A percentile compares a stretch with the other conserved stretches of the same genome.
Evolutionary conservation across 768 basidiomycete species (phyloP).

Genomic region (Lactifluus hygrophoroides): DNA sequence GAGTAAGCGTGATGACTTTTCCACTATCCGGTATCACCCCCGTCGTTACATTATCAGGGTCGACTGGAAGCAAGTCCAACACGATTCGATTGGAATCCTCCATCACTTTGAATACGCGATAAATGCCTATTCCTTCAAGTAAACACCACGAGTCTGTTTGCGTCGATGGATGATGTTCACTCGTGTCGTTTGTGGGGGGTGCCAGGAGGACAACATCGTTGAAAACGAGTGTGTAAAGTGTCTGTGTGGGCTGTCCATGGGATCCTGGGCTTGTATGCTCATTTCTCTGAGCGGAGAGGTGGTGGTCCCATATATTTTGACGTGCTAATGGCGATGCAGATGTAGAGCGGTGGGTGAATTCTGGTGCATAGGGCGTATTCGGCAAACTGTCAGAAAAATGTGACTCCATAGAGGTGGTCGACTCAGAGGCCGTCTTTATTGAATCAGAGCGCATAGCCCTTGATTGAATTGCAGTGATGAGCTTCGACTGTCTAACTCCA

Average conservation of each 20-base stretch:
- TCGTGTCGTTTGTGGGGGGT: slow-evolving; percentile 23
- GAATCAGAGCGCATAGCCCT: slow-evolving; percentile 17
- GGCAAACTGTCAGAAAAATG: slow-evolving; percentile 3
- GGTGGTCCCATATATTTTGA: slow-evolving; percentile 8
- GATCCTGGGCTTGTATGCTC: not conserved
- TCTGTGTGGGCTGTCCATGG: slow-evolving; percentile 1
- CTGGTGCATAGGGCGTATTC: not conserved
- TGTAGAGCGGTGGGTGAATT: not conserved
- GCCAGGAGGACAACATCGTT: slow-evolving; percentile 63
- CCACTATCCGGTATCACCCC: slow-evolving; percentile 30
- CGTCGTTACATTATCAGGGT: slow-evolving; percentile 31
- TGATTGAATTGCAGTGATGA: slow-evolving; percentile 8
- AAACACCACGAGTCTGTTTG: slow-evolving; percentile 33
- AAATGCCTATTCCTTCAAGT: slow-evolving; percentile 38
- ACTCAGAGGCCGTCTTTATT: slow-evolving; percentile 17
- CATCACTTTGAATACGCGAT: slow-evolving; percentile 39
- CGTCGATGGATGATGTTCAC: slow-evolving; percentile 19
- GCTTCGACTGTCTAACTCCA: slow-evolving; percentile 17
- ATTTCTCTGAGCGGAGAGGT: not conserved
- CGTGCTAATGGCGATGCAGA: not conserved
- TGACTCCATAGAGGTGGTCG: slow-evolving; percentile 10
- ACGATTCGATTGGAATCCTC: slow-evolving; percentile 31
- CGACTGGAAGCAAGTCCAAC: slow-evolving; percentile 46
- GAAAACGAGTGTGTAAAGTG: slow-evolving; percentile 40
- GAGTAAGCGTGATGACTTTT: slow-evolving; percentile 29